Evolutionary conservation across 257 asterid species (phyloP).

Genomic region (Lycium ferocissimum): DNA sequence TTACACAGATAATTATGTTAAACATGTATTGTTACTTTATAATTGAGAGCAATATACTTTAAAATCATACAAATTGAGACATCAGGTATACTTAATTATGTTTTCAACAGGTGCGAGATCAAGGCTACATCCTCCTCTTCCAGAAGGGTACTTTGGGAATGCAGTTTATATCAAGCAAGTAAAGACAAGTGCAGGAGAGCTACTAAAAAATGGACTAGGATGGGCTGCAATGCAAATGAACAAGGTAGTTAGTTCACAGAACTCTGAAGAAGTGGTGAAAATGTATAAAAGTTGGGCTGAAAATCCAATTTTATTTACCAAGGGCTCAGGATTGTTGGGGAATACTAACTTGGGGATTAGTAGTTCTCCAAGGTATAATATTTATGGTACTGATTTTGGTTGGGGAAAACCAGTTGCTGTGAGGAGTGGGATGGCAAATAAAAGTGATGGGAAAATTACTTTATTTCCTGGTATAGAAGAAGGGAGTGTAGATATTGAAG

Average conservation of each 20-base stretch:
- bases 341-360: conserved; percentile 35
- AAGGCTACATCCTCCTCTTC: conserved; percentile 49
- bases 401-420: conserved; percentile 52
- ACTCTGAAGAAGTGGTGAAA: conserved; percentile 35
- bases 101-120: conserved; percentile 33
- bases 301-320: conserved; percentile 36
- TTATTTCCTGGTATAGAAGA: conserved; percentile 41
- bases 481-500: conserved; percentile 60
- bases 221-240: conserved; percentile 58
- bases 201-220: conserved; percentile 46
- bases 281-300: conserved; percentile 41
- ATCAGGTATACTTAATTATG: neutral
- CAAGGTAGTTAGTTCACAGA: conserved; percentile 29
- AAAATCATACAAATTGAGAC: too few relatives aligned
- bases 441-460: conserved; percentile 49
- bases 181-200: conserved; percentile 28
- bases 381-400: conserved; percentile 46
- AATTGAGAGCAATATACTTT: too few relatives aligned
- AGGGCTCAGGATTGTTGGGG: neutral
- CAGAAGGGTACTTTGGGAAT: conserved; percentile 56
- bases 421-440: conserved; percentile 53
- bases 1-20: too few relatives aligned
- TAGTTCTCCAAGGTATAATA: conserved; percentile 55
- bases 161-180: conserved; percentile 38
- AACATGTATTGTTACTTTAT: too few relatives aligned